phyloP scores from a whole-genome alignment of 108 stramenopile species.

The Ochromonas danica region DNA sequence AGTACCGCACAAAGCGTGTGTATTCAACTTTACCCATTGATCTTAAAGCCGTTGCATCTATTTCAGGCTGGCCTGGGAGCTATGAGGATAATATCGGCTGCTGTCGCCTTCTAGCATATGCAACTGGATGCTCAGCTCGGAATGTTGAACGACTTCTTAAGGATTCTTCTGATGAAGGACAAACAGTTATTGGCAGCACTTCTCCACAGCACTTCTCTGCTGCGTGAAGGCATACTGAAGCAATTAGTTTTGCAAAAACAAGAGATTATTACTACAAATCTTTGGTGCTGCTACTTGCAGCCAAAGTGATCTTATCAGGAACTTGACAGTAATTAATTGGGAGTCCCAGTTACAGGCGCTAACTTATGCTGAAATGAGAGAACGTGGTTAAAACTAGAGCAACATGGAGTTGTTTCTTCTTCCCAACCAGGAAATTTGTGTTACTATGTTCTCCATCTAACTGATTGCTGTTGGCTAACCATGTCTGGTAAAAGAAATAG shows the following conservation, averaged over 20 bases:
- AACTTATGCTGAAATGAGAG: background rate
- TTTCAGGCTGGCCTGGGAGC: background rate
- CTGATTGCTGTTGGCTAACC: slow-evolving; percentile 24
- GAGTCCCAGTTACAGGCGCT: background rate
- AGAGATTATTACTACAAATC: background rate
- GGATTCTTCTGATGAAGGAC: background rate
- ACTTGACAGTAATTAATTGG: background rate
- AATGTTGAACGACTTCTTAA: slow-evolving; percentile 6
- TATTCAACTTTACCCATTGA: slow-evolving; percentile 19
- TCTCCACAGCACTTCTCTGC: background rate
- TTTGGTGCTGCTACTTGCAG: background rate
- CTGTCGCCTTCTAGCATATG: background rate
- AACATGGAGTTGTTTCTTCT: background rate
- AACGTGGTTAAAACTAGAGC: slow-evolving; percentile 1
- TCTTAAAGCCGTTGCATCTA: background rate
- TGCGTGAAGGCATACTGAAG: background rate
- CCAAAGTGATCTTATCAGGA: background rate
- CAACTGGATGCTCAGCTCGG: slow-evolving; percentile 2
- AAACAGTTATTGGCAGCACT: background rate
- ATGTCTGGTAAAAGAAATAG: background rate
- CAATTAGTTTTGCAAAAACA: background rate
- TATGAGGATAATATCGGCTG: background rate
- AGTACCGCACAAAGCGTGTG: slow-evolving; percentile 30
- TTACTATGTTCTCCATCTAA: slow-evolving; percentile 21
- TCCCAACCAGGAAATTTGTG: background rate